Base-by-base conservation (phyloP, 768 basidiomycete genomes). In the Boletus rufocinnamomeus region DNA sequence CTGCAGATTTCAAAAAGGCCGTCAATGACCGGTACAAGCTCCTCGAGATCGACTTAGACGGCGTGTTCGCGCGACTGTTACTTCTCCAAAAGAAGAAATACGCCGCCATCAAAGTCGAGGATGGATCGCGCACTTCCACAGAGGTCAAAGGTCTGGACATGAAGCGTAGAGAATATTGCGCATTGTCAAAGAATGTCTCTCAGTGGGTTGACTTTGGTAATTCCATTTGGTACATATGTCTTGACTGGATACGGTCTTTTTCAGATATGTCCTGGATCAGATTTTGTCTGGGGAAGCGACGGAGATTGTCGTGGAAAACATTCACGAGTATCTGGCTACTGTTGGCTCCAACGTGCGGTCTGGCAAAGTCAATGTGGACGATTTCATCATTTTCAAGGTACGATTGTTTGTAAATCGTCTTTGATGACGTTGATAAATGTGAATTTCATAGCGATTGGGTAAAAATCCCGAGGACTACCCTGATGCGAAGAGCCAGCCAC, bases 1-100 rank as follows among this genome's bases (percentile, higher is more conserved):
- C 96, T 2, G 84, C 84, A 6, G 85, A 89, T 40, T 91, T 99
- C 82, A 98, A 98, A 78, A 95, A 93, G 71, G 88, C 88, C 6
- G 95, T 98, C 66, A 99, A 99, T 67, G 93, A 98, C 57, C 85
- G 91, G 21, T 98, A 98, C 77, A 91, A 84, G 70, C 82, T 98
- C 25, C 87, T 99, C 47, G 97, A 99, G 71, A 99, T 99, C 59
- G 97, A 99, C 69, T 81, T 98, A 17, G 96, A 99, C 67, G 86
- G 90, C 3, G 83, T 98, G 37, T 99, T 99, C 78, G 86, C 96
- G 68, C 85, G 97, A 0, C 80, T 99, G 43, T 75, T 99, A 2
- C 82, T 99, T 13, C 76, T 99, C 54, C 96, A 98, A 69, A 99
- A 99, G 83, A 99, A 99, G 80, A 98, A 99, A 75, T 99, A 99